Evolutionary conservation across 108 stramenopile genomes (phyloP).

Genomic region (Bacterosira constricta): DNA sequence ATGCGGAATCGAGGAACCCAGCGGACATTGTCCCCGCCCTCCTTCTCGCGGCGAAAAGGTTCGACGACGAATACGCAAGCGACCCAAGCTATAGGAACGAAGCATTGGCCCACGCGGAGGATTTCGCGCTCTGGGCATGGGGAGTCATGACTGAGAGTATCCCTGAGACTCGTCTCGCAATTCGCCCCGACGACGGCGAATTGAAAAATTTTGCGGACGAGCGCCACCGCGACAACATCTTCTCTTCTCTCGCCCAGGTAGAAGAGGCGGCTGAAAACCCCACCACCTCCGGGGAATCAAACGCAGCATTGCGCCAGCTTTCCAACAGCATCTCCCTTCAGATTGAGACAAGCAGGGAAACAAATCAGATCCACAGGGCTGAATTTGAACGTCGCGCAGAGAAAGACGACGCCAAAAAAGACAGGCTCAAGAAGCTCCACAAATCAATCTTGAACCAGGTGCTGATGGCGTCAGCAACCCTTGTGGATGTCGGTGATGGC

Average conservation of each 20-base stretch:
- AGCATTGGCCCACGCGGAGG: not conserved
- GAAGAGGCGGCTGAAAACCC: not conserved
- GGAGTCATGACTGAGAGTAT: not conserved
- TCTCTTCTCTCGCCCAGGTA: not conserved
- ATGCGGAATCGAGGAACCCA: not conserved
- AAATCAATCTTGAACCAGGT: not conserved
- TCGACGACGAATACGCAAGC: not conserved
- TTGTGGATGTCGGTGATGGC: not conserved
- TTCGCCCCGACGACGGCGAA: not conserved
- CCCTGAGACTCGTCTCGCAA: not conserved
- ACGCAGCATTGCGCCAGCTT: not conserved
- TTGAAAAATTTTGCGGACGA: not conserved
- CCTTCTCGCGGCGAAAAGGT: not conserved
- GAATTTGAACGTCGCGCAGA: not conserved
- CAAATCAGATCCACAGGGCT: not conserved
- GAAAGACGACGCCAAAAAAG: not conserved
- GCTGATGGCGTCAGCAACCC: not conserved
- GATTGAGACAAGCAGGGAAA: not conserved
- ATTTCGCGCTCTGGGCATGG: not conserved
- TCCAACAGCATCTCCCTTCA: too few species aligned
- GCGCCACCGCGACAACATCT: not conserved
- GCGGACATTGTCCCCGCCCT: not conserved
- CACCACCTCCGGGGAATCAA: not conserved
- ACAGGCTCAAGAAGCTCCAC: not conserved
- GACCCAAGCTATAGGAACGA: not conserved